phyloP scores from a whole-genome alignment of 2,329 filamentous ascomycete genomes.

The Exophiala lecanii-corni region DNA sequence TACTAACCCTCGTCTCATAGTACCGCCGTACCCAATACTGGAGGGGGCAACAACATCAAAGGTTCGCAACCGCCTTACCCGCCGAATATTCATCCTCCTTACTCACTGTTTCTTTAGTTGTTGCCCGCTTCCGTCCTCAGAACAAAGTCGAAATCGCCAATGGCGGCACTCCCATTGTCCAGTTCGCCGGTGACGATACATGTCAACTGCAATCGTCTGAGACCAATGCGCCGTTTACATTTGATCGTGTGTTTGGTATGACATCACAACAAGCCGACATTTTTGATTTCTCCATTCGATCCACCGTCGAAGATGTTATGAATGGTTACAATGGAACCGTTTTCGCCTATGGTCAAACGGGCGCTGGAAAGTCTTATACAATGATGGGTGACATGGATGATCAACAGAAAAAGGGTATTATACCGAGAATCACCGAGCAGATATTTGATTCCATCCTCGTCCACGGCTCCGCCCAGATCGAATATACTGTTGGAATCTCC shows the following conservation, averaged over 20 bases:
- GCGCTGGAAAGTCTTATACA: slow-evolving; percentile 97
- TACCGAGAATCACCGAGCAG: slow-evolving; percentile 93
- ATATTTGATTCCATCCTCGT: slow-evolving; percentile 94
- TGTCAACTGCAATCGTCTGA: slow-evolving; percentile 74
- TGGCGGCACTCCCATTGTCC: slow-evolving; percentile 86
- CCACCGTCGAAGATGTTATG: slow-evolving; percentile 94
- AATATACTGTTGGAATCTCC: slow-evolving; percentile 97
- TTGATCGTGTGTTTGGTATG: slow-evolving; percentile 97
- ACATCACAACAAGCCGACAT: slow-evolving; percentile 83
- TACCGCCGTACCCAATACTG: slow-evolving; percentile 30
- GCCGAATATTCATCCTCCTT: slow-evolving; percentile 7
- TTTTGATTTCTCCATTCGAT: slow-evolving; percentile 95
- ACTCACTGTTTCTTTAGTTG: slow-evolving; percentile 55
- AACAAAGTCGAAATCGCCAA: slow-evolving; percentile 89
- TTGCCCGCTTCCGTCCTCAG: slow-evolving; percentile 95
- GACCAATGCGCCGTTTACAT: slow-evolving; percentile 81
- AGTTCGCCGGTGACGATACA: slow-evolving; percentile 83
- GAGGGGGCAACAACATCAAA: slow-evolving; percentile 47
- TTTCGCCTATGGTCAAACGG: slow-evolving; percentile 97
- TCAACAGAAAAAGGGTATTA: slow-evolving; percentile 82
- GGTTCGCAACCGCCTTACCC: slow-evolving; percentile 32
- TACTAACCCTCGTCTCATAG: slow-evolving; percentile 16
- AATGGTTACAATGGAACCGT: slow-evolving; percentile 99
- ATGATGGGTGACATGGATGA: slow-evolving; percentile 99
- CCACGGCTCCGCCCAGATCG: slow-evolving; percentile 78